Evolutionary conservation across 805 yeast genomes (phyloP), one percentile per base, ranked within the genome.

Genomic region (Kluyveromyces aestuarii): DNA sequence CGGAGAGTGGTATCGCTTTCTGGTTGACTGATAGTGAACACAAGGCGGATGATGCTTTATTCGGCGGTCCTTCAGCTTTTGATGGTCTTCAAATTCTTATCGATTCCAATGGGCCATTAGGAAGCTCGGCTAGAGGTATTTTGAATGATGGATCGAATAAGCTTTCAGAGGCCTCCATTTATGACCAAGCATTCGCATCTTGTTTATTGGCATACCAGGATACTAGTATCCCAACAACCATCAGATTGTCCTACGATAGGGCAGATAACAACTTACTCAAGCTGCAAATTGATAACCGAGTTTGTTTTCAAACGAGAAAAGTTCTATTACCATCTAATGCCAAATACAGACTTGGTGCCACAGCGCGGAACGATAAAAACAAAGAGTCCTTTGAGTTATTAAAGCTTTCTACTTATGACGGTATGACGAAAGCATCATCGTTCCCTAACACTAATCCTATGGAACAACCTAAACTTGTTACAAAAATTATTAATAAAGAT

Each of bases 201-300:
- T 82, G 87, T 66, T 63, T 69, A n/a, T 62, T 81, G 54, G 69
- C 71, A 9, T 85, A 77, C 55, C 82, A 84, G 61, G 81, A 80
- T 55, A 78, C 87, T 0, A 77, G 78, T 52, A 86, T 84, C 6
- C 95, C 95, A 10, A 69, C 77, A 21, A 82, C 86, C 1, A 47
- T 84, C n/a, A 77, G 88, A 64, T 54, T 85, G 13, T 78, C 83
- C 8, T 83, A 82, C 56, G 75, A 79, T 21, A 63, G 64, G 9
- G 55, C 57, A 8, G 60, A 67, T 39, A 61, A 63, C 27, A 68
- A 71, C 14, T 63, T 76, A 50, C 71, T 82, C 53, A 81, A 82
- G 54, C 73, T 84, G n/a, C 87, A 85, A 52, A 68, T 83, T 45
- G 87, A 85, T 63, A 85, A 85, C 62, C 79, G 75, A 55, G 70